Conservation (phyloP, 2,329 filamentous ascomycete genomes). For the Pyrenophora tritici-repentis region DNA sequence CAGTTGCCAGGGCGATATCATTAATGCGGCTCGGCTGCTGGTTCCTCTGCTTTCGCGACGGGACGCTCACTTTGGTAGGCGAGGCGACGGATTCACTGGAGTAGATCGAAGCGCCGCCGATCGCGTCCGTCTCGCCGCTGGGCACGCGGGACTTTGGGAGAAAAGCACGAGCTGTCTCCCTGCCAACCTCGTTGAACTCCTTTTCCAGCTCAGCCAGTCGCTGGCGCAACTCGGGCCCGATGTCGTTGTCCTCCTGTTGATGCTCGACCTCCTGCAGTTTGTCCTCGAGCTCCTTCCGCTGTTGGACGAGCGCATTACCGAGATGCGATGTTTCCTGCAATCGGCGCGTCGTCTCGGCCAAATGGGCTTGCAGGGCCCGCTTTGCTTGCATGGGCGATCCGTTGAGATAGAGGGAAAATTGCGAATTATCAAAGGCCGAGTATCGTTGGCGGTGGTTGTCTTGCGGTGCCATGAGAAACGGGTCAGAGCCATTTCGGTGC, state of each 20-base stretch:
- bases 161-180: conserved; percentile 87
- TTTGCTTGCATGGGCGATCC: conserved; percentile 86
- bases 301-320: conserved; percentile 83
- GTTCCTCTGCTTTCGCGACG: conserved; percentile 86
- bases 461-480: conserved; percentile 49
- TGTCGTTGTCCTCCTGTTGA: conserved; percentile 70
- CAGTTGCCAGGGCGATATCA: conserved; percentile 97
- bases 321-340: conserved; percentile 90
- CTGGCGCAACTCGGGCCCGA: conserved; percentile 79
- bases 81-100: conserved; percentile 83
- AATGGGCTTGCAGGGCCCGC: conserved; percentile 85
- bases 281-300: conserved; percentile 81
- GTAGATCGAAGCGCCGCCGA: conserved; percentile 58
- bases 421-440: conserved; percentile 79
- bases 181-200: conserved; percentile 92
- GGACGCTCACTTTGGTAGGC: conserved; percentile 85
- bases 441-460: conserved; percentile 66
- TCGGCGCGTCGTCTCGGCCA: conserved; percentile 88
- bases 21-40: conserved; percentile 87
- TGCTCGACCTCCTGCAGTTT: conserved; percentile 84
- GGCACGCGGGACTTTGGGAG: conserved; percentile 79
- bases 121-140: conserved; percentile 54
- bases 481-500: conserved; percentile 49
- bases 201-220: conserved; percentile 86
- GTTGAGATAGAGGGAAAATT: conserved; percentile 75